These are phyloP conservation scores for Adansonia rubrostipa DNA, from an alignment of 441 rosid species.

Conservation along the genomic window DNA sequence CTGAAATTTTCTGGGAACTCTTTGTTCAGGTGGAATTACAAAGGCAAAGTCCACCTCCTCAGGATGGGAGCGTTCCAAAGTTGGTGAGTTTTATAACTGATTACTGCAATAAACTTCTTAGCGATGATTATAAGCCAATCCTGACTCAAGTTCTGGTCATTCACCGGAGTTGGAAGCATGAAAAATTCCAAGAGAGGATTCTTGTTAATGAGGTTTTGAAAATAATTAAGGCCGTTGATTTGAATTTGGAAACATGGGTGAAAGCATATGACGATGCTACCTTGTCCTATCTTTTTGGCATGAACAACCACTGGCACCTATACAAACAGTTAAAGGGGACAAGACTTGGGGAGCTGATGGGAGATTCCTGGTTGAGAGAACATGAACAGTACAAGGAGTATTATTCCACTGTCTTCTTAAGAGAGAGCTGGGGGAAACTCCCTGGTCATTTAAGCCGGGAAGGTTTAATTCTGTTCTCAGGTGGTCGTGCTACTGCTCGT, in stretches of 20 bases:
- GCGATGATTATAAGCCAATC: slow-evolving; percentile 77
- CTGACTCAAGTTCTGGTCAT: slow-evolving; percentile 79
- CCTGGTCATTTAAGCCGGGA: slow-evolving; percentile 85
- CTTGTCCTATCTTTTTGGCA: slow-evolving; percentile 68
- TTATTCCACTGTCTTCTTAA: slow-evolving; percentile 61
- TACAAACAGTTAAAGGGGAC: slow-evolving; percentile 84
- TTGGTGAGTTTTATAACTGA: slow-evolving; percentile 81
- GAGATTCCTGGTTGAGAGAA: slow-evolving; percentile 81
- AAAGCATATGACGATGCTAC: slow-evolving; percentile 70
- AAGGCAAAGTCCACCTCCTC: slow-evolving; percentile 74
- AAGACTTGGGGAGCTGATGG: slow-evolving; percentile 71
- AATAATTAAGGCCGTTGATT: slow-evolving; percentile 70
- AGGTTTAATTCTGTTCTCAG: slow-evolving; percentile 91
- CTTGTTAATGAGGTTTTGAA: slow-evolving; percentile 66
- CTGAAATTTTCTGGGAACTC: slow-evolving; percentile 95
- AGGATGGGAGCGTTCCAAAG: slow-evolving; percentile 78
- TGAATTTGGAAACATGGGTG: slow-evolving; percentile 76
- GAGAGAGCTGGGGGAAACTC: slow-evolving; percentile 92
- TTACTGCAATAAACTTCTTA: slow-evolving; percentile 81
- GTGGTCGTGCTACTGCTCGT: slow-evolving; percentile 96
- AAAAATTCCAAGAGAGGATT: slow-evolving; percentile 83
- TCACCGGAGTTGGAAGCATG: slow-evolving; percentile 90
- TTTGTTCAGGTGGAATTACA: slow-evolving; percentile 84
- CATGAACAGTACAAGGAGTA: slow-evolving; percentile 86
- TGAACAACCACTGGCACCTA: slow-evolving; percentile 91